These are phyloP conservation scores for Lecanicillium sp. DNA, from an alignment of 2,329 filamentous ascomycete genomes.

Conservation along the genomic window DNA sequence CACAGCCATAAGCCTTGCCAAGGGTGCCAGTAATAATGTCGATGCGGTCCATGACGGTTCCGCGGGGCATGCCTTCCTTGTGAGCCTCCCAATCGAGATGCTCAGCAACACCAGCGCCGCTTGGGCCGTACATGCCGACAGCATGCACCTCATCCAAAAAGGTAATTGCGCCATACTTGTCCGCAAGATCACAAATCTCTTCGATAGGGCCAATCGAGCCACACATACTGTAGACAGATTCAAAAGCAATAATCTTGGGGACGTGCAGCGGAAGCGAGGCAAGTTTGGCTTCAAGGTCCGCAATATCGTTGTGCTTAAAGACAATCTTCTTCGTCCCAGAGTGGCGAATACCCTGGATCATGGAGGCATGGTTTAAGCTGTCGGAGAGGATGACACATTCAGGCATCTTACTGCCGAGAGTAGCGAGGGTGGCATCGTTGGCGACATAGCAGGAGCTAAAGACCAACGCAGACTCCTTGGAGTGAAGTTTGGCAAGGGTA, in stretches of 20 bases:
- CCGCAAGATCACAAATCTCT: constrained; percentile 89
- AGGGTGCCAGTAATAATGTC: constrained; percentile 98
- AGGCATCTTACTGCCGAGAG: constrained; percentile 91
- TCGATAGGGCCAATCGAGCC: constrained; percentile 94
- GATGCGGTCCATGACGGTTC: constrained; percentile 89
- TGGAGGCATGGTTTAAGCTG: constrained; percentile 94
- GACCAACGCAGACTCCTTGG: constrained; percentile 85
- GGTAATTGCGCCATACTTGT: constrained; percentile 95
- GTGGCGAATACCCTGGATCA: constrained; percentile 98
- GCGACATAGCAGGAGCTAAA: constrained; percentile 98
- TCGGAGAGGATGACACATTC: constrained; percentile 98
- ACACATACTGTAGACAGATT: constrained; percentile 99
- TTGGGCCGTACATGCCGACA: constrained; percentile 97
- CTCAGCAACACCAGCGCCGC: constrained; percentile 92
- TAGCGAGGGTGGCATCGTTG: constrained; percentile 94
- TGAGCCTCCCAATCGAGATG: constrained; percentile 93
- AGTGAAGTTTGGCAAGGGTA: constrained; percentile 78
- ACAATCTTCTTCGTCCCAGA: constrained; percentile 96
- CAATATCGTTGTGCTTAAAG: constrained; percentile 97
- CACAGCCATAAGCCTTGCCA: constrained; percentile 95
- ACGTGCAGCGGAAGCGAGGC: constrained; percentile 75
- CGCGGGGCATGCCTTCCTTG: constrained; percentile 60
- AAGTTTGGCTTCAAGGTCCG: constrained; percentile 84
- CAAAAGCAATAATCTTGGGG: constrained; percentile 97
- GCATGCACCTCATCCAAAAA: constrained; percentile 98